A percentile compares a stretch with the other conserved stretches of the same genome.
These are phyloP conservation scores for Cryphonectria parasitica DNA, from an alignment of 2,329 filamentous ascomycete species.

Conservation along the genomic window DNA sequence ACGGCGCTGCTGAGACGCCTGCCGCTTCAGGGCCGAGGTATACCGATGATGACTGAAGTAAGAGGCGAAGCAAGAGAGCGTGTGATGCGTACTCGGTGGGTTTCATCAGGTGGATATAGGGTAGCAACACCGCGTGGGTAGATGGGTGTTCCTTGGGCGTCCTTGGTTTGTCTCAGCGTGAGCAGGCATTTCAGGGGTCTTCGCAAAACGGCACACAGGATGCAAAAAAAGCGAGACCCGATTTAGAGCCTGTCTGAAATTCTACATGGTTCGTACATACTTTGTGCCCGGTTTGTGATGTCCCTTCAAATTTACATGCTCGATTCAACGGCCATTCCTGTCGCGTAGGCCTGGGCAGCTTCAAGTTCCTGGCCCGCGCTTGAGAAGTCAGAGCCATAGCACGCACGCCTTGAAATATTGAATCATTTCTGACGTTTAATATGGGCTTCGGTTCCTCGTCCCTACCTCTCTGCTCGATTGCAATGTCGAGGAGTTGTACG, in stretches of 20 bases:
- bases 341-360: background rate
- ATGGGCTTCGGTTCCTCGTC: no score
- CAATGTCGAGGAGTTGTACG: no score
- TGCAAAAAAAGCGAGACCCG: background rate
- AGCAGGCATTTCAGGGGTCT: background rate
- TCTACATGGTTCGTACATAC: background rate
- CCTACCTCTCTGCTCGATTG: no score
- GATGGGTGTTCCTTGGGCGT: background rate
- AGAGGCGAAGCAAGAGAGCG: background rate
- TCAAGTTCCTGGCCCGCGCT: no score
- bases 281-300: background rate
- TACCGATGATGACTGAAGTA: conserved; percentile 52
- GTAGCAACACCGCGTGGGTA: background rate
- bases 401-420: no score
- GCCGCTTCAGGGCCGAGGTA: conserved; percentile 62
- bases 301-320: background rate
- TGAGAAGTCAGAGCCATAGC: no score
- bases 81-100: background rate
- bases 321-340: background rate
- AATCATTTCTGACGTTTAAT: no score
- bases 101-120: background rate
- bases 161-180: background rate
- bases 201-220: background rate
- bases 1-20: conserved; percentile 60
- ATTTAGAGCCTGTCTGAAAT: background rate